Evolutionary conservation across 164 flowering plant species (phyloP), one percentile per base, ranked within the genome.

Genomic region (Vitis labrusca): DNA sequence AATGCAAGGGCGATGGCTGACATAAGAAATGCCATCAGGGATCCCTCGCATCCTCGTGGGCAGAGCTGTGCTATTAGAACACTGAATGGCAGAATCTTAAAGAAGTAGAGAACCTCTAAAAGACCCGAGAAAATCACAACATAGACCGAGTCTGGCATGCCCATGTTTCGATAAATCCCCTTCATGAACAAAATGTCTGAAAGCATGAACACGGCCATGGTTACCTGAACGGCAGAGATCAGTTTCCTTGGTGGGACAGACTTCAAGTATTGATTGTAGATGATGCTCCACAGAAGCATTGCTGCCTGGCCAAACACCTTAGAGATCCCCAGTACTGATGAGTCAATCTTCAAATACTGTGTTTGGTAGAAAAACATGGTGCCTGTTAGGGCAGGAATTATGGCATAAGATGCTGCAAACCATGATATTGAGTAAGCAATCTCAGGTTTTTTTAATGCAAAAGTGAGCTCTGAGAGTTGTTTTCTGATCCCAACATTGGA

Each of bases 321-420:
- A 0, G 99, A 96, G 58, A 96, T 63, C 9, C 99, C 98, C 50
- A 93, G 50, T 0, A 86, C 79, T 0, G 97, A 83, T 1, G 97
- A 81, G 27, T 85, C 85, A 9, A 96, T 83, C 54, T 81, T 78
- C 77, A 92, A 54, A 76, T 85, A 64, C 60, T 89, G 82, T 12
- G 98, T 92, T 75, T 96, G 99, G 79, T 95, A 95, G 73, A 82
- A 95, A 78, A 96, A 96, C 97, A 96, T 88, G 65, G 91, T 92
- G 54, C 99, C 97, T 50, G 87, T 82, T 19, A 93, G 73, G 61
- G 81, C 82, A 8, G 99, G 99, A 59, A 91, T 82, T 6, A 86
- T 55, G 3, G 95, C 95, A 80, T 85, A 88, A 14, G 99, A 93
- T 30, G 81, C 82, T 9, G 97, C 84, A 60, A 96, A 80, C 98